Base-by-base conservation (phyloP, 202 grass and related monocot genomes). In the Cymbopogon flexuosus region DNA sequence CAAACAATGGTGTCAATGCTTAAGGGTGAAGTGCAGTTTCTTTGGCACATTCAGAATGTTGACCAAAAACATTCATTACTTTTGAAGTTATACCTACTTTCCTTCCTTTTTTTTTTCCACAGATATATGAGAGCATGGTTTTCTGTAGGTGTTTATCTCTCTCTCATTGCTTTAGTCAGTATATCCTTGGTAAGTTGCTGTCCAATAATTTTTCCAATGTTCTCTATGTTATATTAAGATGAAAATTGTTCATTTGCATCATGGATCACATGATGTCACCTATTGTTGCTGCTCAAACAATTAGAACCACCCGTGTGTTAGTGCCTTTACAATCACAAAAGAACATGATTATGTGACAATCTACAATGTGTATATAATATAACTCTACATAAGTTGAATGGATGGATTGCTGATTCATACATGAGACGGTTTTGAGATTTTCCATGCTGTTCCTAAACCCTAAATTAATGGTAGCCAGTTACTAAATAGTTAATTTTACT, bases 41-140 rank as follows among this genome's bases (percentile, higher is more conserved):
- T 74, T 63, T 80, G 54, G 27, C 52, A 64, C 61, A 13, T 18
- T 81, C 23, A 81, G 33, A 75, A 56, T 43, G 15, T 31, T 42
- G 46, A 70, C n/a, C 35, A 30, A 46, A 77, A 43, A 9, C 13
- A 30, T 88, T 70, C 10, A 37, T 54, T 76, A 16, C 37, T 39
- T 31, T 77, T 73, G n/a, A 79, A 68, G 10, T 60, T 29, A 60
- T 52, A 40, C 27, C 61, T 15, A 68, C 33, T 59, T 76, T 23
- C 22, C 19, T 56, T 79, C 77, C 21, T 81, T 46, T 58, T 81
- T 46, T 58, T 82, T 51, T 83, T 74, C 40, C 31, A 19, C 79
- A 94, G 92, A 76, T 93, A 71, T 60, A 69, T 91, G 68, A 88
- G 78, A 72, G 71, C 80, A 83, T 98, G 95, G 92, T 98, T 93